These are phyloP conservation scores for Arachis hypogaea DNA, from an alignment of 306 rosid species.

Conservation along the genomic window DNA sequence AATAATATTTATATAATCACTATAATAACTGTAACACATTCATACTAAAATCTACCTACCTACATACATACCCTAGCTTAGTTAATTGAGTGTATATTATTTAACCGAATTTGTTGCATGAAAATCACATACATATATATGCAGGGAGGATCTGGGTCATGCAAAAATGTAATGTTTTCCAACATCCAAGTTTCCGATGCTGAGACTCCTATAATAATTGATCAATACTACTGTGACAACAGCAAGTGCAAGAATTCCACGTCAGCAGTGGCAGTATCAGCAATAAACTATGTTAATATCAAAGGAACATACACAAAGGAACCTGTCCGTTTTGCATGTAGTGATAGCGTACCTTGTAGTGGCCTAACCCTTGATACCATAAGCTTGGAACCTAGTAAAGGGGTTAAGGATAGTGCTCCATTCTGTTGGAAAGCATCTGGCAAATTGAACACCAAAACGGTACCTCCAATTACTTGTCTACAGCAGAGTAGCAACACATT, in stretches of 20 bases:
- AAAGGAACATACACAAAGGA: conserved; percentile 65
- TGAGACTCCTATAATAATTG: conserved; percentile 63
- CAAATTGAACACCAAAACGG: conserved; percentile 57
- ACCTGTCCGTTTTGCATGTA: conserved; percentile 76
- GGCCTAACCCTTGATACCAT: conserved; percentile 71
- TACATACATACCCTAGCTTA: no score
- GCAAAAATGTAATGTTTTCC: conserved; percentile 65
- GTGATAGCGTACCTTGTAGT: conserved; percentile 70
- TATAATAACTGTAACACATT: no score
- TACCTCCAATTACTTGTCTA: conserved; percentile 63
- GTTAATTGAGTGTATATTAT: no score
- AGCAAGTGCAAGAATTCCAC: conserved; percentile 56
- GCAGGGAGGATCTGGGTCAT: conserved; percentile 90
- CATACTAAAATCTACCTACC: no score
- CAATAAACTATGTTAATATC: conserved; percentile 52
- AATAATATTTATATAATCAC: no score
- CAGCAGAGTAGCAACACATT: no score
- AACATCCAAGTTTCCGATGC: conserved; percentile 76
- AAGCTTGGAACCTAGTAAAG: conserved; percentile 45
- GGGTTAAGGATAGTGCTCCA: conserved; percentile 38
- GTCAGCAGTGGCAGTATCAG: conserved; percentile 80
- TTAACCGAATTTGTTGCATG: no score
- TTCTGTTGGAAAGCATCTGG: conserved; percentile 90
- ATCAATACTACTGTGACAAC: conserved; percentile 81
- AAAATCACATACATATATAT: no score